These are phyloP conservation scores for button mushroom (Agaricus bisporus) DNA, from an alignment of 768 basidiomycete genomes.

Conservation along the genomic window DNA sequence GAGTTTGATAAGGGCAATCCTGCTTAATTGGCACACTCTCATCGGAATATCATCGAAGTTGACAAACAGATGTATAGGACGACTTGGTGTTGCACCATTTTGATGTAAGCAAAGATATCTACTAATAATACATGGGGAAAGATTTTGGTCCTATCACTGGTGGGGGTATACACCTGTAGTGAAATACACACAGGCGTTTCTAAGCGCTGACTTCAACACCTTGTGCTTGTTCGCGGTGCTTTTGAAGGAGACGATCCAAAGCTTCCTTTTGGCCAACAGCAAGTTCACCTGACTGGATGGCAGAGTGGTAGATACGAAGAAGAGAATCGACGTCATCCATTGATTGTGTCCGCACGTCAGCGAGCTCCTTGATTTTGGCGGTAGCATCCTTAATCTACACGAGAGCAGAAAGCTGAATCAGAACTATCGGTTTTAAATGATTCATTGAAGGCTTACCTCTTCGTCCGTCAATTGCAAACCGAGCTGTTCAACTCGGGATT, in stretches of 20 bases:
- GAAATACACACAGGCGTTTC: neutral
- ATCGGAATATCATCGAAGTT: neutral
- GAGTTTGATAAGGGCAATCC: neutral
- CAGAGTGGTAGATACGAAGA: conserved; percentile 92
- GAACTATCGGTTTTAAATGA: conserved; percentile 3
- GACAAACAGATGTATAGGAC: conserved; percentile 1
- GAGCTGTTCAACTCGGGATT: conserved; percentile 97
- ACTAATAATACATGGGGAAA: neutral
- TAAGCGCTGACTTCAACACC: conserved; percentile 21
- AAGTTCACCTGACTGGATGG: conserved; percentile 87
- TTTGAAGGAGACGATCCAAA: conserved; percentile 78
- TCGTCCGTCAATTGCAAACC: conserved; percentile 86
- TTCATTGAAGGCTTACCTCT: conserved; percentile 43
- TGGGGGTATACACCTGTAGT: neutral
- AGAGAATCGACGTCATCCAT: conserved; percentile 99
- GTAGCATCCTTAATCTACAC: conserved; percentile 93
- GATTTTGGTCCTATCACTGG: neutral
- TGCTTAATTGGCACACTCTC: neutral
- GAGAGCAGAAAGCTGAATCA: neutral
- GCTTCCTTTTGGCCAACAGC: conserved; percentile 91
- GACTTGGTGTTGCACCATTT: neutral
- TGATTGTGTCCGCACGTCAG: conserved; percentile 95
- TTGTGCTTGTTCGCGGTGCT: conserved; percentile 49
- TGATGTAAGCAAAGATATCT: conserved; percentile 2
- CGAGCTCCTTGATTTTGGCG: conserved; percentile 98